These are phyloP conservation scores for Penicillium freii DNA, from an alignment of 2,329 filamentous ascomycete species.

Conservation along the genomic window DNA sequence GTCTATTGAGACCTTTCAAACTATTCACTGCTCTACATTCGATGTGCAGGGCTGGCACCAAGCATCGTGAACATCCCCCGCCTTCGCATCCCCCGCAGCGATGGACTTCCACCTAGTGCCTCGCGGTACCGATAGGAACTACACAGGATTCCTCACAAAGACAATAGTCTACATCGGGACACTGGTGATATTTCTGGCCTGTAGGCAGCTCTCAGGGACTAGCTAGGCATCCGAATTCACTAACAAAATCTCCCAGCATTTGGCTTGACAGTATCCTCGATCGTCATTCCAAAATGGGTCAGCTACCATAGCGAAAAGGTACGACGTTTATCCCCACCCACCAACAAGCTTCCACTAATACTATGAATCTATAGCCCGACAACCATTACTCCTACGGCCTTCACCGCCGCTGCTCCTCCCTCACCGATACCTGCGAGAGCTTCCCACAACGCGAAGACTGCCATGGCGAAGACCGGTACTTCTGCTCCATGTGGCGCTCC, in stretches of 20 bases:
- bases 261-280: constrained; percentile 47
- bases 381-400: constrained; percentile 71
- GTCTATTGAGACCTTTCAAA: not conserved
- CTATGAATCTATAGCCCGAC: constrained; percentile 40
- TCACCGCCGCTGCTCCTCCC: constrained; percentile 73
- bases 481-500: constrained; percentile 89
- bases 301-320: constrained; percentile 48
- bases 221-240: not conserved
- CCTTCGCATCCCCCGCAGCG: constrained; percentile 9
- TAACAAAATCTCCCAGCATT: constrained; percentile 34
- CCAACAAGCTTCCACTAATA: not conserved
- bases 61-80: not conserved
- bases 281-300: constrained; percentile 50
- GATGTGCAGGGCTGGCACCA: constrained; percentile 6
- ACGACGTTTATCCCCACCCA: not conserved
- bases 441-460: constrained; percentile 71
- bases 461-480: constrained; percentile 64
- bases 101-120: constrained; percentile 48
- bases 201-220: constrained; percentile 29
- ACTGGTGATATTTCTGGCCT: constrained; percentile 45
- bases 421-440: constrained; percentile 52
- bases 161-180: constrained; percentile 48
- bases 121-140: constrained; percentile 44
- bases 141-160: constrained; percentile 50
- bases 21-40: not conserved